Percentiles rank a stretch among this genome's conserved stretches.
phyloP scores from a whole-genome alignment of 441 rosid genomes.

The Macaranga tanarius region DNA sequence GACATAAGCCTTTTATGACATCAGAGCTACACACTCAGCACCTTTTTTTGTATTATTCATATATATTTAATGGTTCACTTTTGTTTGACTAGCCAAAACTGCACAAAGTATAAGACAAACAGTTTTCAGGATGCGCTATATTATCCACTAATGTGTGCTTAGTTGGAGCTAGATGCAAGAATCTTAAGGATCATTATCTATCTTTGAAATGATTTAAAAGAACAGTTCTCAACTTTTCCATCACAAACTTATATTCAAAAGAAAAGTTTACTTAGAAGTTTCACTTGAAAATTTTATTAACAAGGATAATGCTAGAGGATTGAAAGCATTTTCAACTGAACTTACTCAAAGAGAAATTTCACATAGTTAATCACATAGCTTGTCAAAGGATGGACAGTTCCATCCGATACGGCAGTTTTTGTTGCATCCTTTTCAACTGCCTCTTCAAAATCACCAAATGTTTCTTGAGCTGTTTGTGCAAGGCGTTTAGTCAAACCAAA shows the following conservation, averaged over 20 bases:
- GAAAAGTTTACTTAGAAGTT: not conserved
- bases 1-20: not conserved
- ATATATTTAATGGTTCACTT: not conserved
- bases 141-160: not conserved
- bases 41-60: not conserved
- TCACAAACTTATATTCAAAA: not conserved
- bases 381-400: slow-evolving; percentile 96
- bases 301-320: not conserved
- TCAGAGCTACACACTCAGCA: not conserved
- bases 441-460: slow-evolving; percentile 96
- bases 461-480: slow-evolving; percentile 92
- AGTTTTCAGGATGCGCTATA: not conserved
- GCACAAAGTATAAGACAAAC: not conserved
- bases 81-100: not conserved
- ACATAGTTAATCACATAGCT: slow-evolving; percentile 98
- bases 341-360: slow-evolving; percentile 97
- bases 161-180: not conserved
- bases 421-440: slow-evolving; percentile 99
- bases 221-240: not conserved
- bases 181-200: not conserved
- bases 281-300: not conserved
- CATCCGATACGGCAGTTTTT: slow-evolving; percentile 86
- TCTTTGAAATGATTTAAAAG: slow-evolving; percentile 6
- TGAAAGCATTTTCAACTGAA: slow-evolving; percentile 20
- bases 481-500: slow-evolving; percentile 80